Evolutionary conservation across 768 basidiomycete genomes (phyloP), one percentile per base, ranked within the genome.

Genomic region (Boletus edulis): DNA sequence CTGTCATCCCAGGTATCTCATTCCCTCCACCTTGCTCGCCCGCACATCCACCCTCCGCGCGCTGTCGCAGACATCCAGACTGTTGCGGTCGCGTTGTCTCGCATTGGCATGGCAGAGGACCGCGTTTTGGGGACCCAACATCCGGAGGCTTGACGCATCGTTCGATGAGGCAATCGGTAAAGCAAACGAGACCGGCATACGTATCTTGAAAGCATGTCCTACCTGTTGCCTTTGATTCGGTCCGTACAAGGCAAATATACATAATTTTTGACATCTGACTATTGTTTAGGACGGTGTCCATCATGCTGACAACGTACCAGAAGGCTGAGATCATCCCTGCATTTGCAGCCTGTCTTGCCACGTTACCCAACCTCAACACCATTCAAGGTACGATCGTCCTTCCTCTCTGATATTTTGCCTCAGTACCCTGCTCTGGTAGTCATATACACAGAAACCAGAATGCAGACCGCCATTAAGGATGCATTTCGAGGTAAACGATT

Each of bases 261-360:
- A 22, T 2, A 0, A 22, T 22, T 22, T 22, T 3, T 9, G 17
- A 29, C 9, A 2, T 29, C 40, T 35, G 37, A 54, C 9, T 3
- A 10, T 27, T 7, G 4, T 37, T 11, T 24, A 60, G 56, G 34
- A 58, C 54, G 0, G 41, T 46, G 31, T 42, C 51, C 3, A 32
- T 54, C 24, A 24, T 46, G 10, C 12, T 52, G n/a, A 54, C 47
- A 34, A 34, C 42, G 5, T 49, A 43, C 18, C 46, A 37, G 11
- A 17, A 22, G 10, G 22, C 37, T 2, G 47, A 61, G 22, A 49
- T 57, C n/a, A 18, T 55, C 18, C 47, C 49, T 11, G 55, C 15
- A 11, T 40, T 67, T n/a, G 59, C 43, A 39, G 39, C 35, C 14
- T 53, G 50, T 42, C 54, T 55, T 7, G 47, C 48, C 3, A 51